phyloP scores from a whole-genome alignment of 768 basidiomycete genomes.

The Pulveroboletus sp. region DNA sequence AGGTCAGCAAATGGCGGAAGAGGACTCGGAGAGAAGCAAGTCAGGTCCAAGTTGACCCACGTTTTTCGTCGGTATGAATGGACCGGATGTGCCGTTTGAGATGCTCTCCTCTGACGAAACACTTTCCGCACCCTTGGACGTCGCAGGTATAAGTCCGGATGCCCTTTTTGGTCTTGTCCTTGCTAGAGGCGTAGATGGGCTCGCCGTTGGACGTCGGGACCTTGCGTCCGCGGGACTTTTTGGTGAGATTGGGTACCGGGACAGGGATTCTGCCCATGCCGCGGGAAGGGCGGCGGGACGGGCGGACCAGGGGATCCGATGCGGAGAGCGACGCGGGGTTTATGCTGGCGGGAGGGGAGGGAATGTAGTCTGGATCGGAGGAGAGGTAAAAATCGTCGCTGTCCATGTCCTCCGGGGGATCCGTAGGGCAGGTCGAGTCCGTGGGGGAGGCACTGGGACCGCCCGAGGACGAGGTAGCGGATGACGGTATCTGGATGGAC shows the following conservation, averaged over 20 bases:
- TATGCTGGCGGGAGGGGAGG: constrained; percentile 8
- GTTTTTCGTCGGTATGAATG: constrained; percentile 82
- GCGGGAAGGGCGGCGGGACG: constrained; percentile 23
- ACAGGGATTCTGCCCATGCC: constrained; percentile 33
- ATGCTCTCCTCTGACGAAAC: constrained; percentile 76
- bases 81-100: constrained; percentile 76
- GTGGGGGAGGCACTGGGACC: neutral
- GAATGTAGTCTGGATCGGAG: constrained; percentile 25
- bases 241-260: constrained; percentile 48
- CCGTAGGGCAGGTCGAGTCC: neutral
- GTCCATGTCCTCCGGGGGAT: constrained; percentile 16
- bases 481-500: constrained; percentile 3
- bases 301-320: constrained; percentile 4
- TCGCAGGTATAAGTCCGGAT: constrained; percentile 58
- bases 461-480: neutral
- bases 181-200: constrained; percentile 22
- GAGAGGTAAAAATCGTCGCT: constrained; percentile 16
- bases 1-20: neutral
- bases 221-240: constrained; percentile 45
- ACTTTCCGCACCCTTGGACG: constrained; percentile 71
- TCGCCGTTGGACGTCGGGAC: constrained; percentile 40
- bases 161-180: constrained; percentile 33
- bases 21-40: too few relatives aligned
- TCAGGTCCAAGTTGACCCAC: constrained; percentile 43
- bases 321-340: constrained; percentile 10